Base-by-base conservation (phyloP, 139 green algal species). In the Micromonas commoda region DNA sequence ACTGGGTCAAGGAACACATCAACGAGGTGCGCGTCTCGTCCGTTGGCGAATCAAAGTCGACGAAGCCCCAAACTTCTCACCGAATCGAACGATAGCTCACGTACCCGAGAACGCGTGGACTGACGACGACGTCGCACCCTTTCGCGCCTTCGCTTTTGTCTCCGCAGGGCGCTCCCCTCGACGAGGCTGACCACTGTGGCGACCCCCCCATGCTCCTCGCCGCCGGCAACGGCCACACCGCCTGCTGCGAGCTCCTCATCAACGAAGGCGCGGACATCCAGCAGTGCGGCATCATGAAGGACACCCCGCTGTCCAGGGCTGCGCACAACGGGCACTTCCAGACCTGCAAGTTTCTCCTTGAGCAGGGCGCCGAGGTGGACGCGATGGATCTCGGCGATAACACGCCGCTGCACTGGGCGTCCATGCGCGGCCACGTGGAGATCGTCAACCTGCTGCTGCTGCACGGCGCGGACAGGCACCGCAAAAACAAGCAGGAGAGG, bases 371-470 rank as follows among this genome's bases (percentile, higher is more conserved):
- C 6, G 80, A 84, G 19, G 51, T 82, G 35, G 57, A 82, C 64
- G 39, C 71, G 37, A 51, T 81, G 3, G 75, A 82, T 39, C 32
- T 79, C 88, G 92, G 93, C n/a, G 92, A 96, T 76, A 97, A 97
- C 90, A 94, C 91, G 1, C 82, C 92, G 19, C 86, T 97, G 78
- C 93, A 97, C 83, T 97, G 93, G 93, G 90, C 92, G 0, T 86
- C 91, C 37, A 97, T 97, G 92, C 85, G 93, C 0, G 93, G 93
- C 3, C 93, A 97, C 80, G 93, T 97, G 64, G 93, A 97, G 84
- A 92, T 97, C 69, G 90, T 96, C 34, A 88, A 90, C 54, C 83
- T 77, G 19, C 83, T 97, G 71, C 76, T 96, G 66, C 26, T 87
- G 29, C 53, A 73, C n/a, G 86, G 87, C 2, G 89, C 89, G 0